Evolutionary conservation across 2,329 filamentous ascomycete species (phyloP).

Genomic region (Blumeriella jaapii): DNA sequence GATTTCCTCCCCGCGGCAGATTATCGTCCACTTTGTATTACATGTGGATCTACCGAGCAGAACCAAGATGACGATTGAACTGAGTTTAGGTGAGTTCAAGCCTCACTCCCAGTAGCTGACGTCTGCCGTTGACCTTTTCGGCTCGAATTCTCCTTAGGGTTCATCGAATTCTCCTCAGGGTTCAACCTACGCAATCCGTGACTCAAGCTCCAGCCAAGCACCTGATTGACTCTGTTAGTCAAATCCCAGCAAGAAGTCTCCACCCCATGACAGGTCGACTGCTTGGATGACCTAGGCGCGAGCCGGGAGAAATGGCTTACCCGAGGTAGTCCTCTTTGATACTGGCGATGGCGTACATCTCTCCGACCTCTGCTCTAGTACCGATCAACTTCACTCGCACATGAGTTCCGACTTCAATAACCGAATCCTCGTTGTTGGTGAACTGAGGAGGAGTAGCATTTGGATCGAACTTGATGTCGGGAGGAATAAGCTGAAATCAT

Average conservation of each 20-base stretch:
- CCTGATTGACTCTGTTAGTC: conserved; percentile 10
- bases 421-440: conserved; percentile 86
- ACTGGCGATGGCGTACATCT: conserved; percentile 94
- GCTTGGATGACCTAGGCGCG: no score
- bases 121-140: no score
- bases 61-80: no score
- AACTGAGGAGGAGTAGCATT: conserved; percentile 96
- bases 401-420: conserved; percentile 88
- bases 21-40: no score
- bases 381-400: conserved; percentile 91
- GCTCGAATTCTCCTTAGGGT: no score
- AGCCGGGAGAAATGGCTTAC: conserved; percentile 33
- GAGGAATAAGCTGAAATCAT: conserved; percentile 63
- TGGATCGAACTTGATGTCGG: conserved; percentile 85
- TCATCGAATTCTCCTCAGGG: no score
- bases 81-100: no score
- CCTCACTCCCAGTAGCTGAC: no score
- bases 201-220: conserved; percentile 21
- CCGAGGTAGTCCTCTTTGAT: conserved; percentile 78
- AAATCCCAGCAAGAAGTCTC: not conserved
- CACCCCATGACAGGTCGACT: not conserved
- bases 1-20: no score
- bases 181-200: not conserved
- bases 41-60: no score
- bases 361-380: conserved; percentile 82